These are phyloP conservation scores for Scorias spongiosa DNA, from an alignment of 2,329 filamentous ascomycete genomes.

Conservation along the genomic window DNA sequence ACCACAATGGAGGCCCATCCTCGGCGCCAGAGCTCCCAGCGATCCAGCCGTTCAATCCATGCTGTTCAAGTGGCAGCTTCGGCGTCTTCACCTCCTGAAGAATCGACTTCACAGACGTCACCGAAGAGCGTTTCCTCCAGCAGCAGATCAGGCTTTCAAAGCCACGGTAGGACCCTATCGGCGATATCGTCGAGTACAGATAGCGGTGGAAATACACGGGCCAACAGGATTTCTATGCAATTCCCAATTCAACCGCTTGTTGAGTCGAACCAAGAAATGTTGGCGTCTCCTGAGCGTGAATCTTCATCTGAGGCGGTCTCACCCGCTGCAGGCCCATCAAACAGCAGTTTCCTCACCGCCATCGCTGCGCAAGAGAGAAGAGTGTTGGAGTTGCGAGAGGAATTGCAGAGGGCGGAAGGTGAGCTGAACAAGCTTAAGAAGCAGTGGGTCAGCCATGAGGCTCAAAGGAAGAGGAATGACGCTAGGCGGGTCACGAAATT, in stretches of 20 bases:
- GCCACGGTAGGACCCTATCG: slow-evolving; percentile 15
- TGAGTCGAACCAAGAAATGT: slow-evolving; percentile 1
- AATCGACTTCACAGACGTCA: neutral
- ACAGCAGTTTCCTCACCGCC: slow-evolving; percentile 58
- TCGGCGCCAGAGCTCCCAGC: neutral
- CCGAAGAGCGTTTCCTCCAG: neutral
- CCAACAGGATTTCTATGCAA: slow-evolving; percentile 33
- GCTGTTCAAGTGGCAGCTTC: neutral
- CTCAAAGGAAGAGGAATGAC: slow-evolving; percentile 57
- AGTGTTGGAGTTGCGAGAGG: slow-evolving; percentile 81
- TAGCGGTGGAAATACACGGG: slow-evolving; percentile 3
- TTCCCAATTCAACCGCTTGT: slow-evolving; percentile 31
- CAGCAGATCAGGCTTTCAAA: slow-evolving; percentile 11
- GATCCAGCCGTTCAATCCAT: neutral
- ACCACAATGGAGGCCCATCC: neutral
- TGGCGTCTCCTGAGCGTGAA: slow-evolving; percentile 3
- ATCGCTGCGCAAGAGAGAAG: slow-evolving; percentile 83
- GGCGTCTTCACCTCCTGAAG: too few species aligned
- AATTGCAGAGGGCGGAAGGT: slow-evolving; percentile 66
- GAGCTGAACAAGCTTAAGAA: slow-evolving; percentile 66
- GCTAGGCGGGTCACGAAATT: slow-evolving; percentile 44
- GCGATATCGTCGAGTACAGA: slow-evolving; percentile 7
- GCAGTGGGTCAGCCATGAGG: slow-evolving; percentile 67
- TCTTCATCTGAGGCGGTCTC: slow-evolving; percentile 33
- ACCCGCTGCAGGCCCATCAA: slow-evolving; percentile 16